These are phyloP conservation scores for Gyrodon lividus DNA, from an alignment of 768 basidiomycete genomes.

Conservation along the genomic window DNA sequence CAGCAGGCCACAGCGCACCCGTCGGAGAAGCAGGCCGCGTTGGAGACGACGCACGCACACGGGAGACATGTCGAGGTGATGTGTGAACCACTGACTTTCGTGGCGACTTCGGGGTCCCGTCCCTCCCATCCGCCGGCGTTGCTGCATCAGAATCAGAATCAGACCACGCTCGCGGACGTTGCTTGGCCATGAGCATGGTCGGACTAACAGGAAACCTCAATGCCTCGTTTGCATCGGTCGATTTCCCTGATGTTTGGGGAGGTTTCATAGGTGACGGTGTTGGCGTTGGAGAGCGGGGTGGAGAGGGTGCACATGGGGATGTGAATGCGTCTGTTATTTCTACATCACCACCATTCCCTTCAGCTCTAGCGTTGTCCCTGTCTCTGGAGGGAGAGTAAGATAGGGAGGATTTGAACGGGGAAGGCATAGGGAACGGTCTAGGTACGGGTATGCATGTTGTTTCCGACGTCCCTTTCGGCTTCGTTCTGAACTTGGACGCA, in stretches of 20 bases:
- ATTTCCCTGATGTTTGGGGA: not conserved
- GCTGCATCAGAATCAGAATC: conserved; percentile 4
- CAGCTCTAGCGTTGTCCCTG: not conserved
- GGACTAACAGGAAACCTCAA: conserved; percentile 15
- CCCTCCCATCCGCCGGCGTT: conserved; percentile 4
- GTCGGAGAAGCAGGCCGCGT: not conserved
- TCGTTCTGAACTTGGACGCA: not conserved
- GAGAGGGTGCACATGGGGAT: conserved; percentile 18
- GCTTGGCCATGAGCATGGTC: conserved; percentile 3
- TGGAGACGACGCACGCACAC: conserved; percentile 12
- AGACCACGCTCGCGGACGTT: not conserved
- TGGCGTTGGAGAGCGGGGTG: conserved; percentile 20
- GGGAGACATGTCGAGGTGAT: conserved; percentile 19
- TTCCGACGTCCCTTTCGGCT: not conserved
- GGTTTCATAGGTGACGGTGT: conserved; percentile 13
- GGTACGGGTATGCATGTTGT: conserved; percentile 3
- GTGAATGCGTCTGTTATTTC: conserved; percentile 23
- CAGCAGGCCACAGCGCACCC: not conserved
- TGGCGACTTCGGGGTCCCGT: conserved; percentile 20
- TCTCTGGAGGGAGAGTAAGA: not conserved
- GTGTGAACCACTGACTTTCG: conserved; percentile 25
- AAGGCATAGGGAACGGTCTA: conserved; percentile 29
- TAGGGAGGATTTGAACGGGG: not conserved
- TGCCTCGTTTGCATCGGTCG: not conserved
- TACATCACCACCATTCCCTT: not conserved